Evolutionary conservation across 2,329 filamentous ascomycete genomes (phyloP).

Genomic region (Westerdykella ornata): DNA sequence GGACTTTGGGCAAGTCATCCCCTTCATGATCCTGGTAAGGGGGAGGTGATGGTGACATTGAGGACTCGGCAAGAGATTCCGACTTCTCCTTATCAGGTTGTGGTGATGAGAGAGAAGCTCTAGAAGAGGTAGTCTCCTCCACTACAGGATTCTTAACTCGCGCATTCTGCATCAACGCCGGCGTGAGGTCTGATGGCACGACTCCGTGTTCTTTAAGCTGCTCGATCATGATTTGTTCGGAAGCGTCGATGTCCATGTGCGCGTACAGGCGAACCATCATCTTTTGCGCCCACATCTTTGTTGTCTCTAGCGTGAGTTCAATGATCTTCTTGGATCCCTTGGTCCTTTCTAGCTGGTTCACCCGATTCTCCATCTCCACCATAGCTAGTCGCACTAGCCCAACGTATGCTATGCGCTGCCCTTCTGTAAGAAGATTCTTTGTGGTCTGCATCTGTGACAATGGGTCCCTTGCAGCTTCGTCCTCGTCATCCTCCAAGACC

Average conservation of each 20-base stretch:
- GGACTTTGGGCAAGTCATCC: conserved; percentile 70
- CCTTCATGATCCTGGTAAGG: conserved; percentile 56
- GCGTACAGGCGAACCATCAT: conserved; percentile 93
- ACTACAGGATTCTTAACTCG: conserved; percentile 89
- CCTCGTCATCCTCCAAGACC: conserved; percentile 56
- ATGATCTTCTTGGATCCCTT: conserved; percentile 67
- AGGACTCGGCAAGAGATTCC: conserved; percentile 28
- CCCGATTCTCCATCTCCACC: conserved; percentile 64
- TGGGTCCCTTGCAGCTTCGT: conserved; percentile 71
- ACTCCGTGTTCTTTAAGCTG: conserved; percentile 91
- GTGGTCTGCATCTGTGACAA: conserved; percentile 90
- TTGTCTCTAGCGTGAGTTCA: conserved; percentile 63
- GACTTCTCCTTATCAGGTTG: conserved; percentile 21
- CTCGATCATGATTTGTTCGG: conserved; percentile 97
- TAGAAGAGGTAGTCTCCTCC: conserved; percentile 38
- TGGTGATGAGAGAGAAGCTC: conserved; percentile 30
- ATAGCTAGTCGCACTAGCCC: conserved; percentile 79
- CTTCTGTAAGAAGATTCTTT: conserved; percentile 89
- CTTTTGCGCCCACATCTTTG: conserved; percentile 95
- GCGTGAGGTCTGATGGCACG: conserved; percentile 72
- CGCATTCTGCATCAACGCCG: conserved; percentile 82
- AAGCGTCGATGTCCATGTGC: conserved; percentile 91
- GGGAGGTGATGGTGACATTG: conserved; percentile 47
- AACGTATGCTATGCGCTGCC: conserved; percentile 92
- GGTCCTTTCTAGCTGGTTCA: conserved; percentile 55